A percentile compares a stretch with the other conserved stretches of the same genome.
Evolutionary conservation across 2,329 filamentous ascomycete species (phyloP).

Genomic region (Aspergillus terreus): DNA sequence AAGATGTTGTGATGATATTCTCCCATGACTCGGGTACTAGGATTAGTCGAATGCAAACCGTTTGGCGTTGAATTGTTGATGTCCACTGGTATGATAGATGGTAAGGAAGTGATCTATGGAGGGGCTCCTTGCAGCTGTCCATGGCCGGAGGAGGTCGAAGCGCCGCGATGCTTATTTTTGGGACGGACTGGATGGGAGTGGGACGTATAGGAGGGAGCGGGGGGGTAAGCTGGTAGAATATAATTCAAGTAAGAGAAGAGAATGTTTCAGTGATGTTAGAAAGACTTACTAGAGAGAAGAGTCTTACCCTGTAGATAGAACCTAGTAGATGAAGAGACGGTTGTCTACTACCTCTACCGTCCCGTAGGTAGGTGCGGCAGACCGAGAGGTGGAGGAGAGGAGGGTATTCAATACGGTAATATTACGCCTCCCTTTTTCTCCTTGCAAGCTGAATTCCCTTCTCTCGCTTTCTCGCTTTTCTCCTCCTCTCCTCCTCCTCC

Average conservation of each 20-base stretch:
- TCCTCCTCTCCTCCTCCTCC: constrained; percentile 3
- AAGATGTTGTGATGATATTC: constrained; percentile 16
- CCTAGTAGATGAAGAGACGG: background rate
- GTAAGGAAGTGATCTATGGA: background rate
- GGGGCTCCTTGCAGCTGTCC: background rate
- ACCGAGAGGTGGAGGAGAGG: background rate
- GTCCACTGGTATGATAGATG: no score
- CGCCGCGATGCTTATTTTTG: background rate
- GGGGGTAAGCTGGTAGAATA: background rate
- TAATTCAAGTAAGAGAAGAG: no score
- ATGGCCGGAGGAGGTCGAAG: background rate
- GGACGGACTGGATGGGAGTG: background rate
- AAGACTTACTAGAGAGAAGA: background rate
- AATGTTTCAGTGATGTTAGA: no score
- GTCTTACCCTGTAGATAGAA: background rate
- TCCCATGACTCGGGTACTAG: background rate
- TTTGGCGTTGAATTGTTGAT: background rate
- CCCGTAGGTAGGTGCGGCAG: background rate
- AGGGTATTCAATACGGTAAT: background rate
- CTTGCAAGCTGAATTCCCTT: background rate
- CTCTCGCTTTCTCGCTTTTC: background rate
- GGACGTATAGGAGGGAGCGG: background rate
- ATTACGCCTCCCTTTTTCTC: no score
- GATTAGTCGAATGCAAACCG: constrained; percentile 1
- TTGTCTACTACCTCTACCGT: background rate